These are phyloP conservation scores for Aquilaria sinensis DNA, from an alignment of 345 rosid species.

Conservation along the genomic window DNA sequence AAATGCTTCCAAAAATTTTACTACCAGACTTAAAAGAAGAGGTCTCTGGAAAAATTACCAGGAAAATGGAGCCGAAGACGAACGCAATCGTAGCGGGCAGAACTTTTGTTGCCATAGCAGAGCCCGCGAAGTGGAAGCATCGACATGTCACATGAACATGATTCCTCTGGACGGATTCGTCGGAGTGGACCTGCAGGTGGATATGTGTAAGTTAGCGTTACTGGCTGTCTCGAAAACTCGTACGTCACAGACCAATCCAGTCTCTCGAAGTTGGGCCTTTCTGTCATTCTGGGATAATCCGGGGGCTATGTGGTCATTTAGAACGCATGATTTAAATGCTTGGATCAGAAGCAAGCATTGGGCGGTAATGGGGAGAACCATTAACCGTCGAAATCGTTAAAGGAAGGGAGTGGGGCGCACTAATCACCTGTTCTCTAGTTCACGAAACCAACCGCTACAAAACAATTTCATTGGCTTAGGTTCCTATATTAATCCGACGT, in stretches of 20 bases:
- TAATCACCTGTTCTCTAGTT: neutral
- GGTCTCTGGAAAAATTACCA: conserved; percentile 10
- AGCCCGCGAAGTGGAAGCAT: neutral
- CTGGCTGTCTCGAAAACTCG: neutral
- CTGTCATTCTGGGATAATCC: neutral
- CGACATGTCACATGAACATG: no score
- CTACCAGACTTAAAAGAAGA: neutral
- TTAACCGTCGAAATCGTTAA: conserved; percentile 27
- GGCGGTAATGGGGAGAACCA: conserved; percentile 13
- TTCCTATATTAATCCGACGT: neutral
- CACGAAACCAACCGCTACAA: no score
- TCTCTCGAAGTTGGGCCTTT: neutral
- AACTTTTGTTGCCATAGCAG: conserved; percentile 16
- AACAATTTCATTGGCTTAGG: neutral
- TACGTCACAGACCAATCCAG: conserved; percentile 1
- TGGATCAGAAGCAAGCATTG: conserved; percentile 8
- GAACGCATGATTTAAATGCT: neutral
- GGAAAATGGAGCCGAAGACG: conserved; percentile 12
- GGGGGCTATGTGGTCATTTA: neutral
- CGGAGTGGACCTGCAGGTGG: conserved; percentile 7
- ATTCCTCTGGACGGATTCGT: neutral
- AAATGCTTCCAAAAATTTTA: neutral
- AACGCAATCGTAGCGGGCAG: conserved; percentile 8
- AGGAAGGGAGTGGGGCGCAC: neutral
- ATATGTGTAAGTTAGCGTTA: conserved; percentile 1